Evolutionary conservation across 805 yeast species (phyloP), one percentile per base, ranked within the genome.

Genomic region (Lipomyces starkeyi): DNA sequence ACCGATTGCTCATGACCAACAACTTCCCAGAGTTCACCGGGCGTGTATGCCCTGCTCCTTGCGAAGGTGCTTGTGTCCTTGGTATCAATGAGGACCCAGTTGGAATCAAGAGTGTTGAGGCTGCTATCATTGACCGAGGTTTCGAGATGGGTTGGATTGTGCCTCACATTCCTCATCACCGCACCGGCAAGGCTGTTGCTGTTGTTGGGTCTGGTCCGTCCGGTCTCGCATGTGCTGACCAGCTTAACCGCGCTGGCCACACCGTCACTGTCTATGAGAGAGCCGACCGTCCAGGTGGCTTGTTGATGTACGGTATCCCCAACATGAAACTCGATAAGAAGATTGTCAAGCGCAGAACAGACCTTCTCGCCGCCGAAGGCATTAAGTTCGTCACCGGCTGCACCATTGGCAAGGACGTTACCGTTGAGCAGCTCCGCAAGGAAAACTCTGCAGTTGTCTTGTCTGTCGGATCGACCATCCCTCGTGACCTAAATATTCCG

Each of bases 1-100:
- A 93, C 78, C 86, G 97, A 74, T 85, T 94, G 78, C 81, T 91
- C 78, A 94, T 93, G 93, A 95, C 99, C 69, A 94, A 94, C 83
- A 94, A 95, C 82, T 94, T 95, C 90, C 98, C 98, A 27, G 98
- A 95, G 82, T 94, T 95, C 77, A 94, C 98, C 68, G 97, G 98
- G 69, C 88, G 98, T 81, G 94, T 94, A 71, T 94, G 99, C 82
- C 99, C 99, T 27, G 98, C 98, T 69, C 99, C 99, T 72, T 94
- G 99, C 83, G 97, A 93, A 80, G 98, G 98, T 75, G 97, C 98
- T 2, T 90, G 96, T 81, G 94, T 92, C 43, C 84, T 95, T 75
- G 97, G 97, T 59, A 92, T 95, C 75, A 92, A 89, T 79, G 96
- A 90, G 73, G 95, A 91, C 74, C 97, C 98, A 32, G 98, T 95